These are phyloP conservation scores for Xylariomycetidae sp. DNA, from an alignment of 2,329 filamentous ascomycete species.

Conservation along the genomic window DNA sequence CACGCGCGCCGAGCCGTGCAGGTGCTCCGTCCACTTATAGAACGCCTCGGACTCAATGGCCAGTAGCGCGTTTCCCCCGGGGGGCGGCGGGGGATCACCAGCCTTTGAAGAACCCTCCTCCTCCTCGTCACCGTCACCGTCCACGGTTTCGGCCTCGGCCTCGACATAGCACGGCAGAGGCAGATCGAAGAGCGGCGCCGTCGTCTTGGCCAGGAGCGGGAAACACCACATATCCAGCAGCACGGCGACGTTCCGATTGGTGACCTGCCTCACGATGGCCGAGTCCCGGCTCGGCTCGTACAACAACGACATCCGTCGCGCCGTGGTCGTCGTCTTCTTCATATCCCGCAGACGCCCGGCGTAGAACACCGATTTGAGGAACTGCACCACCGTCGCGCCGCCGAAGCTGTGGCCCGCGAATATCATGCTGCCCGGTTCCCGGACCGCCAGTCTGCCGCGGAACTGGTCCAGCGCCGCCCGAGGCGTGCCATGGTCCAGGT, in stretches of 20 bases:
- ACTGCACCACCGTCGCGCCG: conserved; percentile 67
- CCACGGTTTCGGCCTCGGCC: conserved; percentile 36
- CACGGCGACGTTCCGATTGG: conserved; percentile 58
- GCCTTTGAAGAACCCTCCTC: background rate
- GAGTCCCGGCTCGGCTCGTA: conserved; percentile 55
- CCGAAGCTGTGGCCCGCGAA: conserved; percentile 83
- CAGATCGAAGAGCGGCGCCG: conserved; percentile 62
- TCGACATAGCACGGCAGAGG: conserved; percentile 66
- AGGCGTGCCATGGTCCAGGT: conserved; percentile 46
- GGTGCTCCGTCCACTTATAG: conserved; percentile 70
- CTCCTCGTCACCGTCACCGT: background rate
- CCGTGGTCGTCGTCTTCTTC: conserved; percentile 47
- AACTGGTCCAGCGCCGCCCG: conserved; percentile 59
- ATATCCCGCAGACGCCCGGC: conserved; percentile 43
- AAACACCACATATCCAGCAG: conserved; percentile 80
- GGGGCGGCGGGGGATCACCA: conserved; percentile 18
- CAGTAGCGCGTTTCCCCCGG: conserved; percentile 57
- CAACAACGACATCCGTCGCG: too few species aligned
- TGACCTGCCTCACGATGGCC: conserved; percentile 61
- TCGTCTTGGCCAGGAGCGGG: conserved; percentile 60
- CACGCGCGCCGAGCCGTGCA: conserved; percentile 62
- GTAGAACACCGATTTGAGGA: conserved; percentile 77
- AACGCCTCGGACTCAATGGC: conserved; percentile 74
- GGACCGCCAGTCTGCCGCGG: conserved; percentile 57
- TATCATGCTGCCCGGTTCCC: conserved; percentile 65